Evolutionary conservation across 2,329 filamentous ascomycete genomes (phyloP), one percentile per base, ranked within the genome.

Genomic region (Claviceps paspali): DNA sequence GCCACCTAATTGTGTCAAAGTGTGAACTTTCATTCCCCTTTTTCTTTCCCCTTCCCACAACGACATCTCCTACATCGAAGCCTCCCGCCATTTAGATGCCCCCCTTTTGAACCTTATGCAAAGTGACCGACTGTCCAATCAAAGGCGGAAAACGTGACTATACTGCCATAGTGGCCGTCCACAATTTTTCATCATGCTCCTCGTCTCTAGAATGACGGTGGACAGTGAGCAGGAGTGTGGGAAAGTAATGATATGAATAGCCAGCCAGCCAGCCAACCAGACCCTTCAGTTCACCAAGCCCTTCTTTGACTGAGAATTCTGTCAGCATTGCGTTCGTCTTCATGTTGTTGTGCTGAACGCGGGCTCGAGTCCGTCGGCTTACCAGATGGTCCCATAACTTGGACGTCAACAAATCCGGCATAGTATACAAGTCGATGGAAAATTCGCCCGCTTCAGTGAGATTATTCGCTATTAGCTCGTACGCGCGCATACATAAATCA

Each of bases 401-500:
- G 60, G 91, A 92, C 55, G 91, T 81, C 27, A 96, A 70, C 21
- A 66, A 63, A 47, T 96, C 91, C 1, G 91, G 87, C 45, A 98
- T 76, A n/a, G 91, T 96, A 64, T 94, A 96, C 41, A 98, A 71
- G 54, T 98, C 91, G 49, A 98, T 88, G 43, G 94, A 91, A 64
- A 98, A 98, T 63, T 98, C 91, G 52, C 91, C 91, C 53, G 87
- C 86, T 70, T 59, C 49, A 52, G 43, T 45, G 39, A 59, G 53
- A 50, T 59, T 47, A 51, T 53, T 38, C 43, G 49, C 47, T 55
- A 51, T 59, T 52, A 58, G 56, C 52, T 43, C 43, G 39, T 41
- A 29, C 29, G 36, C 39, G 47, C 33, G 48, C 47, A 49, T 11
- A 21, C 17, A 31, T 3, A 42, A 44, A 54, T 54, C 52, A 57